Conservation (phyloP, 73 alveolate species). For the Stentor roeselii region DNA sequence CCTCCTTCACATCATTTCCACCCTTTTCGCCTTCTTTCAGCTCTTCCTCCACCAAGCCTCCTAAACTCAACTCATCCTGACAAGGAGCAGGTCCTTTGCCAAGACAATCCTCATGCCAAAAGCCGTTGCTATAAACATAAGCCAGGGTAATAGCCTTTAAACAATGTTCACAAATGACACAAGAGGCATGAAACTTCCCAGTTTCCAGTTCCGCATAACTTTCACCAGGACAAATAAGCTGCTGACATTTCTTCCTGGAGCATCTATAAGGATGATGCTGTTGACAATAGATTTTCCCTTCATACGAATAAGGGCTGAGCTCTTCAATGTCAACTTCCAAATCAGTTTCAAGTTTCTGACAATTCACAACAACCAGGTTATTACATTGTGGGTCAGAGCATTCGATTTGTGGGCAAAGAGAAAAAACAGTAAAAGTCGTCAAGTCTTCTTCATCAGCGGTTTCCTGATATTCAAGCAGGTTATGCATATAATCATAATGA, state of each 20-base stretch:
- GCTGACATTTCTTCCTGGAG: slow-evolving; percentile 2
- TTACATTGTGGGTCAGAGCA: slow-evolving; percentile 3
- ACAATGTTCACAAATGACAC: slow-evolving; percentile 19
- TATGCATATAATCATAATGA: background rate
- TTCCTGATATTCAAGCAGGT: background rate
- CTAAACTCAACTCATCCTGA: background rate
- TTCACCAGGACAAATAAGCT: slow-evolving; percentile 4
- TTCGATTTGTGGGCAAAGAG: background rate
- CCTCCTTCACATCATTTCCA: background rate
- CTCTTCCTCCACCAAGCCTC: background rate
- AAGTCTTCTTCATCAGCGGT: background rate
- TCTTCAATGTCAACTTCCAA: background rate
- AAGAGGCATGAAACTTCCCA: slow-evolving; percentile 4
- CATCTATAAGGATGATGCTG: slow-evolving; percentile 32
- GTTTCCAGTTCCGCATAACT: background rate
- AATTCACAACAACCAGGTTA: background rate
- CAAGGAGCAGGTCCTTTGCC: background rate
- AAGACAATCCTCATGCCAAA: background rate
- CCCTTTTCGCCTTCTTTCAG: background rate
- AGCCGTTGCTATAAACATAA: background rate
- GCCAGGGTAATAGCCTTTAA: background rate
- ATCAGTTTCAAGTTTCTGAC: background rate
- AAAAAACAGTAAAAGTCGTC: background rate
- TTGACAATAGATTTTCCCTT: slow-evolving; percentile 22
- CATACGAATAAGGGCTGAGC: background rate